Base-by-base conservation (phyloP, 2,329 filamentous ascomycete species). In the Penicillium brasilianum region DNA sequence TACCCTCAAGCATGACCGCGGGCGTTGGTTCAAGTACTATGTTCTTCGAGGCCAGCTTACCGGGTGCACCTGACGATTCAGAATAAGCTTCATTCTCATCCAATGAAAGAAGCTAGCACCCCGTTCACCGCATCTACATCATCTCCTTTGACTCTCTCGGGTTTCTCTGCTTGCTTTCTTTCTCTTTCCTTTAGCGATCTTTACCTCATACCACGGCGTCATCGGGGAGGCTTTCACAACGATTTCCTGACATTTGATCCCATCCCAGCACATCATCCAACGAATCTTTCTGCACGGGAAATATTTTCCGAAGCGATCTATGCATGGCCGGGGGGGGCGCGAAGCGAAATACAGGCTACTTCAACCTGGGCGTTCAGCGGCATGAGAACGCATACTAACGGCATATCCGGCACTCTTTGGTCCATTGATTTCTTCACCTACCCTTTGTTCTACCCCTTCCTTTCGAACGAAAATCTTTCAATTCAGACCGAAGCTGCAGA, bases 111-210 rank as follows among this genome's bases (percentile, higher is more conserved):
- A 44, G 25, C 32, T 18, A 11, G 13, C 8, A n/a, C 25, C 3
- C 5, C 14, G 13, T 43, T 48, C 53, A 55, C 22, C 22, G 25
- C 18, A 36, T 46, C 39, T 48, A 16, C 53, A 30, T 13, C 52
- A 22, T 55, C 39, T 16, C 16, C 14, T 30, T 59, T 32, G 32
- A 9, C 25, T 30, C 46, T 57, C 56, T 54, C 53, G 52, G 18
- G 39, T 7, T 53, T 62, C 34, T 30, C 8, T 28, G 9, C 16
- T 41, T 37, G 20, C 16, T 44, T 32, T 30, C 18, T 30, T 28
- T 28, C 25, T 28, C 25, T n/a, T 32, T n/a, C 30, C 49, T 58
- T 67, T 63, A 67, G 65, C 65, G 63, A 62, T 60, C 13, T 57
- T 46, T 46, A 30, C 8, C 8, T 46, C 61, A 67, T 65, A 65